Evolutionary conservation across 1,139 yeast species (phyloP), one percentile per base, ranked within the genome.

Genomic region (Torulaspora pretoriensis): DNA sequence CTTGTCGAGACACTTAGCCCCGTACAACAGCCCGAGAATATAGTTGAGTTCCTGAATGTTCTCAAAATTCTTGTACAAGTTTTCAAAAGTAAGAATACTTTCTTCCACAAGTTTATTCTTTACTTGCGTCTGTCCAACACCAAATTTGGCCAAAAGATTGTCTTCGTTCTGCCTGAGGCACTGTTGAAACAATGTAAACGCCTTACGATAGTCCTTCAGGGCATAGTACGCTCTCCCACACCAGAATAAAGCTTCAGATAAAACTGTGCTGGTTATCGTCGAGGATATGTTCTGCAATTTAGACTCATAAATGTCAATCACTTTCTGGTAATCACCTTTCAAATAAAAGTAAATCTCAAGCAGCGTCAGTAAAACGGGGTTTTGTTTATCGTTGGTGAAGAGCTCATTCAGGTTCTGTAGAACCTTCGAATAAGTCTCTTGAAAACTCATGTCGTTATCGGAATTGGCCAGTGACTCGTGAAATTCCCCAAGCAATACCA

Each of bases 161-260:
- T 68, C 69, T 37, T 81, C 86, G 57, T 82, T 79, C 38, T 72
- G 68, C 54, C 78, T 81, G 39, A 79, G 53, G n/a, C 94, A 78
- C 54, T 78, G 88, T 59, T 83, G 82, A 65, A 87, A 90, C 57
- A 75, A 72, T 48, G 77, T 76, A 56, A 88, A 85, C 0, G 97
- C 83, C 50, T 77, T 77, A 9, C 79, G 76, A 55, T 73, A 80
- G 56, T 88, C 83, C 3, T 71, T 68, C 27, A 73, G 65, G 17
- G 73, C 73, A 57, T 83, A 89, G 45, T 78, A 72, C 13, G 86
- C 82, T 61, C 97, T 77, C 10, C 88, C 97, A 53, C 82, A 72
- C 96, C 97, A 89, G 53, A 85, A 84, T 25, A 83, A 72, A 16
- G 92, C 84, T 54, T 86, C 95, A n/a, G 95, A 82, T 38, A 77